Conservation (phyloP, 805 yeast genomes). For the Candida ficus region DNA sequence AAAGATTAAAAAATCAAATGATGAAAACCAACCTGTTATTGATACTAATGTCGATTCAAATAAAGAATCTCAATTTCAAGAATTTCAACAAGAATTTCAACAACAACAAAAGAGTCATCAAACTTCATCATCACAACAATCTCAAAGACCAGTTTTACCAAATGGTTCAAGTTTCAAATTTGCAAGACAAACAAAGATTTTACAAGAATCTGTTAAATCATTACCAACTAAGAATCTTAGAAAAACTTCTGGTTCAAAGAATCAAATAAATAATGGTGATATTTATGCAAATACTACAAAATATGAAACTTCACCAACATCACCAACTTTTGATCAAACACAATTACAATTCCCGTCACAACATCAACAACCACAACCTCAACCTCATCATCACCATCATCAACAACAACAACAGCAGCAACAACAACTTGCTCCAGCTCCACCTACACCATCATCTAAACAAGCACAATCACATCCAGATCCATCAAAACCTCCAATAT, state of each 20-base stretch:
- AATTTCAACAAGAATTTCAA: constrained; percentile 3
- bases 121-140: constrained; percentile 7
- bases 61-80: not conserved
- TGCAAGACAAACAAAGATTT: constrained; percentile 8
- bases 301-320: constrained; percentile 6
- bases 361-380: constrained; percentile 6
- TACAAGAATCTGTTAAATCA: constrained; percentile 19
- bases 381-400: constrained; percentile 1
- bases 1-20: constrained; percentile 13
- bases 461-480: not conserved
- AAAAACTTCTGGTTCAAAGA: not conserved
- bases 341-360: constrained; percentile 1
- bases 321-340: constrained; percentile 3
- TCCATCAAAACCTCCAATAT: constrained; percentile 1
- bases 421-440: constrained; percentile 4
- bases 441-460: not conserved
- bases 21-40: constrained; percentile 11
- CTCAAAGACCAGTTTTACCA: constrained; percentile 16
- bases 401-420: constrained; percentile 6
- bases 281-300: not conserved
- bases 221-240: constrained; percentile 8
- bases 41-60: too few relatives aligned
- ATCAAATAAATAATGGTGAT: constrained; percentile 6
- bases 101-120: not conserved
- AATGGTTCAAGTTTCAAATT: constrained; percentile 11